A percentile compares a stretch with the other conserved stretches of the same genome.
Evolutionary conservation across 345 rosid species (phyloP).

Genomic region (Eucalyptus regnans): DNA sequence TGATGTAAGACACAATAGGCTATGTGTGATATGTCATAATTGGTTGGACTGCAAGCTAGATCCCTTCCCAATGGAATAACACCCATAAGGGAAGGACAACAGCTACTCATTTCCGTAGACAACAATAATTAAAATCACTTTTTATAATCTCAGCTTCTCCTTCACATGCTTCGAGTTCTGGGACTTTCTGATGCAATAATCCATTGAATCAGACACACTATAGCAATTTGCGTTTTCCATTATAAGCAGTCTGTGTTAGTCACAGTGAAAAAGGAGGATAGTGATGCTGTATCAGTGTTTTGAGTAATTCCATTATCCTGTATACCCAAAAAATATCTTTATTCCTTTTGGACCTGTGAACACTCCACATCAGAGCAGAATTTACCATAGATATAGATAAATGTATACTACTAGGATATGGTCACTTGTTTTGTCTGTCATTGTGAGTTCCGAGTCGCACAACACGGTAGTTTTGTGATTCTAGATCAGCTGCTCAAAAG

Average conservation of each 20-base stretch:
- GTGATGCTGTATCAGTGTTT: not conserved
- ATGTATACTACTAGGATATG: not conserved
- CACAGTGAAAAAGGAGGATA: not conserved
- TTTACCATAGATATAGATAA: not conserved
- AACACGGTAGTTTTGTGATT: not conserved
- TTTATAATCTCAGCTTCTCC: not conserved
- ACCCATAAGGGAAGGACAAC: not conserved
- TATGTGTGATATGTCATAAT: not conserved
- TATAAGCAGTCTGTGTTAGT: not conserved
- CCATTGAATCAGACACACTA: not conserved
- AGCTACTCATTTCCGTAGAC: not conserved
- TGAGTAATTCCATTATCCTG: not conserved
- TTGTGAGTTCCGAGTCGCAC: not conserved
- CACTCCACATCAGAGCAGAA: not conserved
- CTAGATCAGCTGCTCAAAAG: not conserved
- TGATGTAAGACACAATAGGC: not conserved
- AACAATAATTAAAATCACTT: not conserved
- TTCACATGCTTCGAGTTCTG: not conserved
- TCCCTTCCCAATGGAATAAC: not conserved
- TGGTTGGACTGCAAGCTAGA: not conserved
- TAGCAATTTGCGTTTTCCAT: not conserved
- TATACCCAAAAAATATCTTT: not conserved
- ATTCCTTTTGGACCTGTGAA: not conserved
- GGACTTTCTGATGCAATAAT: not conserved
- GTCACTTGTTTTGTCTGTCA: not conserved